Evolutionary conservation across 257 asterid species (phyloP).

Genomic region (Capsicum chinense): DNA sequence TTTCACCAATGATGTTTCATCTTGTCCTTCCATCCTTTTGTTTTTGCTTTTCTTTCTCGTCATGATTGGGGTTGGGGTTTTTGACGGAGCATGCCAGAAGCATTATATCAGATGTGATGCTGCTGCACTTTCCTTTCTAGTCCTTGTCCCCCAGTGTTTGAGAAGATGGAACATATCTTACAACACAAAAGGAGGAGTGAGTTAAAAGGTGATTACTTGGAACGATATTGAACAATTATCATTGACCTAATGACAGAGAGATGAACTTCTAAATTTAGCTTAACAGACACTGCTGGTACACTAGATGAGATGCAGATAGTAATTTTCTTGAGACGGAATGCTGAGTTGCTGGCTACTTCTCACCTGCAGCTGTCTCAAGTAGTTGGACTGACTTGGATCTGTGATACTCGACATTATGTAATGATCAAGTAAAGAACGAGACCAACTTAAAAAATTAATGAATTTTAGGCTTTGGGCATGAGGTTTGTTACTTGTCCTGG

Average conservation of each 20-base stretch:
- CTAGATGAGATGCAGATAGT: not conserved
- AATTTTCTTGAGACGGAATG: not conserved
- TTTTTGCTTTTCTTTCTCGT: not conserved
- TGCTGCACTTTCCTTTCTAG: not conserved
- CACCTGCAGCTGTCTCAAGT: not conserved
- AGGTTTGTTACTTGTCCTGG: too few relatives aligned
- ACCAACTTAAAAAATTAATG: too few relatives aligned
- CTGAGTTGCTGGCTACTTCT: not conserved
- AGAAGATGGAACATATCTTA: not conserved
- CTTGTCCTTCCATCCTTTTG: constrained; percentile 6
- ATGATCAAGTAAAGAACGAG: not conserved
- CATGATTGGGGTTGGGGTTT: not conserved
- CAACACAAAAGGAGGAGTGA: not conserved
- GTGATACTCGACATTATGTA: not conserved
- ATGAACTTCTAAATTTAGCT: constrained; percentile 1
- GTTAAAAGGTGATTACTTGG: constrained; percentile 5
- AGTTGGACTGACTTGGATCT: not conserved
- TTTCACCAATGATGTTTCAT: not conserved
- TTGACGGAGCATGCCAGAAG: not conserved
- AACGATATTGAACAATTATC: not conserved
- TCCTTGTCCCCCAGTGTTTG: not conserved
- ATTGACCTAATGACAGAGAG: not conserved
- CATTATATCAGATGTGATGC: not conserved
- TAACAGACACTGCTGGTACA: not conserved
- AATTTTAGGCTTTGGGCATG: too few relatives aligned